phyloP scores from a whole-genome alignment of 2,329 filamentous ascomycete genomes.

The Ceratocystis ficicola region DNA sequence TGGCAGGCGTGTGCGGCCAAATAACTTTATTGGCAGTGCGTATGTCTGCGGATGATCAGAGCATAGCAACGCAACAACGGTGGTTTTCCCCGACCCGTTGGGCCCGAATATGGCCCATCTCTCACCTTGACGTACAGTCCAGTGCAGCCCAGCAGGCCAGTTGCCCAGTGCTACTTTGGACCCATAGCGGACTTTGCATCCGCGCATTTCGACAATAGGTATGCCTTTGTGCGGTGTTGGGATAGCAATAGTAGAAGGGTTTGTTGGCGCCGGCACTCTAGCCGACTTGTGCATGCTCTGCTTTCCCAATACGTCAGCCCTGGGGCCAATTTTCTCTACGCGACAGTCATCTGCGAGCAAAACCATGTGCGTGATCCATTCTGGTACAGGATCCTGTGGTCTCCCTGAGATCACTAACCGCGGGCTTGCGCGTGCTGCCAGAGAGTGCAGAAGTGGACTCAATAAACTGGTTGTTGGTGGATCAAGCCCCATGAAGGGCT shows the following conservation, averaged over 20 bases:
- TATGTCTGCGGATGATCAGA: conserved; percentile 96
- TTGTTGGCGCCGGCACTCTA: conserved; percentile 29
- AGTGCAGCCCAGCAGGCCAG: conserved; percentile 66
- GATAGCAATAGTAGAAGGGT: conserved; percentile 32
- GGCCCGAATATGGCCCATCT: conserved; percentile 88
- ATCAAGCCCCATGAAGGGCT: conserved; percentile 93
- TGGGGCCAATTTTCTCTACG: conserved; percentile 53
- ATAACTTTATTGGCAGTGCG: conserved; percentile 72
- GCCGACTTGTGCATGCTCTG: conserved; percentile 35
- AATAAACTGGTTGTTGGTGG: conserved; percentile 64
- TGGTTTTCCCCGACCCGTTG: conserved; percentile 94
- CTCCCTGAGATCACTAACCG: conserved; percentile 65
- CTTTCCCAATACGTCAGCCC: conserved; percentile 46
- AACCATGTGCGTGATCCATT: conserved; percentile 80
- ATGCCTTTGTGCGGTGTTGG: conserved; percentile 39
- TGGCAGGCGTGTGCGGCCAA: conserved; percentile 69
- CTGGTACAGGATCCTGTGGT: conserved; percentile 75
- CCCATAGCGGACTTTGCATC: conserved; percentile 71
- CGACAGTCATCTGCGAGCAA: conserved; percentile 57
- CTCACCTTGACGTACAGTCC: conserved; percentile 72
- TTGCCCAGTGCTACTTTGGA: conserved; percentile 65
- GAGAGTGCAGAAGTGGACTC: conserved; percentile 54
- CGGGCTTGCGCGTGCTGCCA: conserved; percentile 56
- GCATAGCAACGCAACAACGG: conserved; percentile 78
- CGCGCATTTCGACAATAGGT: conserved; percentile 72